Conservation (phyloP, 1,139 yeast genomes). For the Suhomyces anneliseae region DNA sequence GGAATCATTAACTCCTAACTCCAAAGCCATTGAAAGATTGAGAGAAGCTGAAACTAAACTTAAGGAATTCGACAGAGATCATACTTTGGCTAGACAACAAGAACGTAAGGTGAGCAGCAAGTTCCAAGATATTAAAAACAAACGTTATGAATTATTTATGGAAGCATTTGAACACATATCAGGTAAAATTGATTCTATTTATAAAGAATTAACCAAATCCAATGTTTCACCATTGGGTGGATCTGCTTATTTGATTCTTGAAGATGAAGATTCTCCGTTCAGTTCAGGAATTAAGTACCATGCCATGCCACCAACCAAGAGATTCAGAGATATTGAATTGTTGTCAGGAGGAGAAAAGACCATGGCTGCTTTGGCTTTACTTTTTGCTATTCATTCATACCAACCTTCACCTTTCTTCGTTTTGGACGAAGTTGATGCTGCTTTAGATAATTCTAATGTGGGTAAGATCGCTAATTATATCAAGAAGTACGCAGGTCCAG, state of each 20-base stretch:
- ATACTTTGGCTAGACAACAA: conserved; percentile 57
- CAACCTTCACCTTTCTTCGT: conserved; percentile 97
- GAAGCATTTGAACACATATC: conserved; percentile 78
- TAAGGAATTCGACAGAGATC: conserved; percentile 63
- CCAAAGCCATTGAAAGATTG: conserved; percentile 76
- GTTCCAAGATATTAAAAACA: conserved; percentile 60
- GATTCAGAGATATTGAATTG: conserved; percentile 90
- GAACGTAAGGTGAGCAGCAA: conserved; percentile 58
- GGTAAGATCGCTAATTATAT: conserved; percentile 83
- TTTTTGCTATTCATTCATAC: conserved; percentile 87
- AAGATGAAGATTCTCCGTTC: conserved; percentile 89
- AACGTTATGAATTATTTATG: conserved; percentile 63
- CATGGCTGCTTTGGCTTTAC: conserved; percentile 88
- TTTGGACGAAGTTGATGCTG: conserved; percentile 96
- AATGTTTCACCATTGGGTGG: conserved; percentile 80
- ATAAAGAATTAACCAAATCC: conserved; percentile 80
- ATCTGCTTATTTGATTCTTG: conserved; percentile 83
- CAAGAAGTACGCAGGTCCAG: conserved; percentile 69
- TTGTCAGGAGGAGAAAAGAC: conserved; percentile 97
- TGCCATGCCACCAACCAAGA: conserved; percentile 95
- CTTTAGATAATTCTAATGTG: conserved; percentile 88
- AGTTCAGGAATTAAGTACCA: conserved; percentile 81
- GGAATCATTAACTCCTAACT: conserved; percentile 71
- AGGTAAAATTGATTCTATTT: conserved; percentile 70
- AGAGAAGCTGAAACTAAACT: conserved; percentile 66